A percentile compares a stretch with the other conserved stretches of the same genome.
Evolutionary conservation across 164 flowering plant species (phyloP).

Genomic region (Aristolochia californica): DNA sequence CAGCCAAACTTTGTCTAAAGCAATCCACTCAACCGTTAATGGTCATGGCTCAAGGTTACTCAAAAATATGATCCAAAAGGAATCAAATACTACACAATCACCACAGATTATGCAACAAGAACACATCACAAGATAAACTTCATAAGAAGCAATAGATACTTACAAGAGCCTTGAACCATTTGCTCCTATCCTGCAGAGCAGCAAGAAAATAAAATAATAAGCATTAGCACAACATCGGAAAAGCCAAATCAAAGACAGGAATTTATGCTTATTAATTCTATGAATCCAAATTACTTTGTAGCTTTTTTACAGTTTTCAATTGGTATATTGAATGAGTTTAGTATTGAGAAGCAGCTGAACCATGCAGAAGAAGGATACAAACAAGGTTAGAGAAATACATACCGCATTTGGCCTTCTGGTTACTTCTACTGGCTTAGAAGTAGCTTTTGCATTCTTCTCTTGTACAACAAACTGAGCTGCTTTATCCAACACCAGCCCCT

Average conservation of each 20-base stretch:
- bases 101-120: too few species aligned
- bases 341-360: too few species aligned
- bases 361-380: not conserved
- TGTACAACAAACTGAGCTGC: too few species aligned
- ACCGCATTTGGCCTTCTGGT: slow-evolving; percentile 42
- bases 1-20: too few species aligned
- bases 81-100: not conserved
- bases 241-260: not conserved
- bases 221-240: not conserved
- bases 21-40: too few species aligned
- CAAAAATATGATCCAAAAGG: too few species aligned
- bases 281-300: too few species aligned
- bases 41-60: too few species aligned
- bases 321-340: too few species aligned
- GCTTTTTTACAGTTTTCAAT: too few species aligned
- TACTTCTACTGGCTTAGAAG: slow-evolving; percentile 24
- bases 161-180: slow-evolving; percentile 54
- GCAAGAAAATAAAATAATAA: not conserved
- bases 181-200: slow-evolving; percentile 42
- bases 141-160: slow-evolving; percentile 20
- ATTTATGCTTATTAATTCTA: not conserved
- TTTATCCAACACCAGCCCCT: too few species aligned
- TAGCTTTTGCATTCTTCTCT: slow-evolving; percentile 9
- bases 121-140: too few species aligned
- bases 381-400: slow-evolving; percentile 1